Conservation (phyloP, 768 basidiomycete species). For the Trametes coccinea region DNA sequence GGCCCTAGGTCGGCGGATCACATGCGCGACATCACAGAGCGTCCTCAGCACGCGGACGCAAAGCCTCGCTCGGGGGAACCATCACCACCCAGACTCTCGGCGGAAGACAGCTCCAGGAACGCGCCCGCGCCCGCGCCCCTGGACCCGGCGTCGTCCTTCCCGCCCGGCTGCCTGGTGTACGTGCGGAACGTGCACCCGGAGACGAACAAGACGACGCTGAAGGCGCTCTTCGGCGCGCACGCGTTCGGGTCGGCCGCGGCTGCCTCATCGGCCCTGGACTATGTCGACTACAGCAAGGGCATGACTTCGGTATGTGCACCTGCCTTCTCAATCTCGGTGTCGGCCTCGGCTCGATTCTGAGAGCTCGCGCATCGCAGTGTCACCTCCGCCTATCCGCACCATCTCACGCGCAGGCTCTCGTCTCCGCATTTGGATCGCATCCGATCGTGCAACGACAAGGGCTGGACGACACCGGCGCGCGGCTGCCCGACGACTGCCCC, state of each 20-base stretch:
- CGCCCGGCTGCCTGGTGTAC: conserved; percentile 67
- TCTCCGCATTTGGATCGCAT: conserved; percentile 43
- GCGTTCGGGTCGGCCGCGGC: conserved; percentile 4
- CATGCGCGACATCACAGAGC: too few species aligned
- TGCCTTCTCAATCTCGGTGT: background rate
- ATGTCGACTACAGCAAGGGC: conserved; percentile 78
- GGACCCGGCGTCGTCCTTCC: conserved; percentile 44
- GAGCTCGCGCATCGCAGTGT: conserved; percentile 47
- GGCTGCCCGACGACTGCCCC: background rate
- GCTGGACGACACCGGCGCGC: conserved; percentile 52
- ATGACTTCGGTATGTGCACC: conserved; percentile 60
- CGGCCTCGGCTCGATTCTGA: background rate
- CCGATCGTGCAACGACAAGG: conserved; percentile 47
- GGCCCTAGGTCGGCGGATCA: background rate
- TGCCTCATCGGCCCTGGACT: conserved; percentile 53
- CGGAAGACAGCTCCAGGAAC: background rate
- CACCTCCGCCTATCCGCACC: conserved; percentile 66
- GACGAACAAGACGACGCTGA: conserved; percentile 82
- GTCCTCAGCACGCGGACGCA: background rate
- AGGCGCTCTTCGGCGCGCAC: conserved; percentile 55
- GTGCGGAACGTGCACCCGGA: conserved; percentile 68
- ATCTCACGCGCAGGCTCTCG: conserved; percentile 44
- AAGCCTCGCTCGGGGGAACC: background rate
- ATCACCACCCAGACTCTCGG: too few species aligned
- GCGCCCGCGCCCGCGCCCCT: background rate